Evolutionary conservation across 2,329 filamentous ascomycete species (phyloP), one percentile per base, ranked within the genome.

Genomic region (Arthrocladium fulminans): DNA sequence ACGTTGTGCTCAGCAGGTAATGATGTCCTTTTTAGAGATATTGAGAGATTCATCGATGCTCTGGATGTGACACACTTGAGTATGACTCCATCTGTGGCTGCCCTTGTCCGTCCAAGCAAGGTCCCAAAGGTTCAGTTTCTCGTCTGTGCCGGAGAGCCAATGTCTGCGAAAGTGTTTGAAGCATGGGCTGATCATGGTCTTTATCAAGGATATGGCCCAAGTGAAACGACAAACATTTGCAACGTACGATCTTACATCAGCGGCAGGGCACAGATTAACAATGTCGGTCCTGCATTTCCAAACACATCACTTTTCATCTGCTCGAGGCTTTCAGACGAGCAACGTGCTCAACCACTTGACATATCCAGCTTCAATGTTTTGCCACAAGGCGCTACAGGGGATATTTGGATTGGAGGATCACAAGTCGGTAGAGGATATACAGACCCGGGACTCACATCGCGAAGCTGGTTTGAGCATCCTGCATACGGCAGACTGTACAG

Each of bases 191-290:
- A 50, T 39, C 73, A 69, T 32, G 75, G 81, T 12, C 70, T 95
- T 0, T 88, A 81, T 62, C 84, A 92, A 69, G 88, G 81, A 0
- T 94, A 94, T 54, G 87, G 87, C 0, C 86, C 88, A 0, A 87
- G 84, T 0, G 88, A 94, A 63, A 88, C 84, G 0, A 94, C 87
- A 1, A 94, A 94, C 55, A 88, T 94, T 17, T 94, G 86, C 65
- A 88, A 84, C 0, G 76, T 90, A 7, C 82, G 81, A 51, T 65
- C 72, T 6, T 72, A 75, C 32, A 80, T 90, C 61, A 65, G 68
- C 0, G 55, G 57, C 0, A 65, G 69, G 0, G 79, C 88, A 57
- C 67, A 75, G 17, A 77, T 86, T 44, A 82, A 81, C 52, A 88
- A 89, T 56, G 80, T 95, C n/a, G 89, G 89, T 0, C 74, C 71